Conservation (phyloP, 805 yeast genomes). For the Pichia thaimueangensis region DNA sequence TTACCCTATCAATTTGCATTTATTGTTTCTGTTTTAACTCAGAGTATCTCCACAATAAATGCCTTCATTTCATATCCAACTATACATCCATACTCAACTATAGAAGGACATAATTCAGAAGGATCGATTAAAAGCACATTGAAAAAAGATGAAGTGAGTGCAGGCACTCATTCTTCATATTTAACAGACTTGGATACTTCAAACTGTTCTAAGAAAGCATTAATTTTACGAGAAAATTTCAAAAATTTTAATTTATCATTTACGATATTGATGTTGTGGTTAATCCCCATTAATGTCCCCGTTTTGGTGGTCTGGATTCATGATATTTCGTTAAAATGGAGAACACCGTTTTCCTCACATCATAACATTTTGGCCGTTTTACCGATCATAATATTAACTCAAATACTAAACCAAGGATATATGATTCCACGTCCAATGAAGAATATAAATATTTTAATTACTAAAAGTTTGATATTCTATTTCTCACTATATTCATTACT, state of each 20-base stretch:
- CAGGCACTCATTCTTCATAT: background rate
- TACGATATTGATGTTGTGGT: conserved; percentile 65
- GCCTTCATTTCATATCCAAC: conserved; percentile 1
- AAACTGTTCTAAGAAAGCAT: background rate
- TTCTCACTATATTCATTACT: conserved; percentile 55
- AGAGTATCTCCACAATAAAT: conserved; percentile 26
- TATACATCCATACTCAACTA: conserved; percentile 8
- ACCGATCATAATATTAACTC: conserved; percentile 61
- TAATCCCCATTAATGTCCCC: conserved; percentile 73
- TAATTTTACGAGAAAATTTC: conserved; percentile 24
- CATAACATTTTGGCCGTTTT: conserved; percentile 74
- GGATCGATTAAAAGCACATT: background rate
- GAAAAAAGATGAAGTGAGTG: background rate
- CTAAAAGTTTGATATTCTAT: conserved; percentile 40
- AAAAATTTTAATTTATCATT: conserved; percentile 59
- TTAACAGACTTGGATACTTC: background rate
- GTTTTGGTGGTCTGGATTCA: conserved; percentile 76
- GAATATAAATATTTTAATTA: conserved; percentile 25
- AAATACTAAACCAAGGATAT: conserved; percentile 42
- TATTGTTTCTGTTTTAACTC: conserved; percentile 52
- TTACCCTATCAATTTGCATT: conserved; percentile 81
- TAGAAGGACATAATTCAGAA: background rate
- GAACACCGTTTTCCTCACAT: conserved; percentile 79
- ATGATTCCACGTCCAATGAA: conserved; percentile 35
- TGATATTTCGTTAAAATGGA: conserved; percentile 71